A percentile compares a stretch with the other conserved stretches of the same genome.
Conservation (phyloP, 805 yeast species). For the Candida ipomoeae region DNA sequence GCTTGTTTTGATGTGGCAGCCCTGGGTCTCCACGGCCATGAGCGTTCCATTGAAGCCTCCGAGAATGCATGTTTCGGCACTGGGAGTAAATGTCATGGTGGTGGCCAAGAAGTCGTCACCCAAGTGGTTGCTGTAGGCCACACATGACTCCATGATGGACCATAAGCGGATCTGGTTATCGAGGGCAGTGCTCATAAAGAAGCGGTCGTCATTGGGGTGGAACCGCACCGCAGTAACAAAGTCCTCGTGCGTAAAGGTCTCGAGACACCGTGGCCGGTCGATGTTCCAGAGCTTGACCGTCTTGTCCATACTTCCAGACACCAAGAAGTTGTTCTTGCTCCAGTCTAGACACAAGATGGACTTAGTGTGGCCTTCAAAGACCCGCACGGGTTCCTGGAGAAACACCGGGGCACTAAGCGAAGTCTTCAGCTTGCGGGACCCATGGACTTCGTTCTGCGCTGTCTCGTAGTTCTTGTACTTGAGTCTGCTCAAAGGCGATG, state of each 20-base stretch:
- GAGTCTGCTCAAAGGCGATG: conserved; percentile 65
- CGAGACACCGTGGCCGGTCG: conserved; percentile 57
- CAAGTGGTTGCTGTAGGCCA: conserved; percentile 47
- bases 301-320: conserved; percentile 80
- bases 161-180: conserved; percentile 75
- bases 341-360: conserved; percentile 77
- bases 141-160: conserved; percentile 73
- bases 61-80: conserved; percentile 53
- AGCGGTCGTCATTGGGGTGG: conserved; percentile 83
- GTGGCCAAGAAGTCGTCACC: conserved; percentile 69
- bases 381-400: conserved; percentile 57
- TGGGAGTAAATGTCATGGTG: conserved; percentile 68
- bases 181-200: conserved; percentile 76
- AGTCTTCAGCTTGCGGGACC: conserved; percentile 14
- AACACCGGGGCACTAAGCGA: conserved; percentile 71
- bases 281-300: conserved; percentile 85
- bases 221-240: conserved; percentile 77
- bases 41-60: conserved; percentile 81
- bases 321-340: conserved; percentile 79
- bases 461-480: conserved; percentile 31
- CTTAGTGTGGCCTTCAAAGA: conserved; percentile 62
- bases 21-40: conserved; percentile 57
- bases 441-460: conserved; percentile 10
- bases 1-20: conserved; percentile 41
- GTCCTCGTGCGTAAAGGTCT: conserved; percentile 69